phyloP scores from a whole-genome alignment of 23 red algal genomes.

The Chondrus crispus region DNA sequence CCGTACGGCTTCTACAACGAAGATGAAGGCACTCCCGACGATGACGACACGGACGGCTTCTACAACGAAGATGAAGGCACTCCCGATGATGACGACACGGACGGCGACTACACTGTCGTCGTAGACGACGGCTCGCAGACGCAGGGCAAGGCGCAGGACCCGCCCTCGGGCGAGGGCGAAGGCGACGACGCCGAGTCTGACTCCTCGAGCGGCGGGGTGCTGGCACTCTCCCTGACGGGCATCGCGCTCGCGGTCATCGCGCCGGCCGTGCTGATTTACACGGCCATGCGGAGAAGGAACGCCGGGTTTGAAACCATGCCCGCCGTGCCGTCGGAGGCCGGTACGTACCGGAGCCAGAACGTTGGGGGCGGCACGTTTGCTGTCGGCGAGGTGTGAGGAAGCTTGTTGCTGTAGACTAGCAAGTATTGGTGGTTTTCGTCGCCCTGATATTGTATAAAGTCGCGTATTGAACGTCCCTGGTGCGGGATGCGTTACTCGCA shows the following conservation, averaged over 20 bases:
- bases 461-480: no score
- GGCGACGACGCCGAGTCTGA: neutral
- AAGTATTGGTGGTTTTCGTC: no score
- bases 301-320: conserved; percentile 50
- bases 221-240: conserved; percentile 11
- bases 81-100: neutral
- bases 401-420: no score
- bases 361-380: no score
- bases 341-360: neutral
- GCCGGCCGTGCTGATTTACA: conserved; percentile 37
- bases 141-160: neutral
- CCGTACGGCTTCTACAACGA: neutral
- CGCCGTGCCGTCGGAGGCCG: neutral
- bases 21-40: neutral
- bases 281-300: conserved; percentile 11
- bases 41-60: neutral
- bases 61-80: neutral
- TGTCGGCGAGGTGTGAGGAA: no score
- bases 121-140: neutral
- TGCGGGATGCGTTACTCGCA: no score
- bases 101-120: neutral
- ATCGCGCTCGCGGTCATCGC: conserved; percentile 37
- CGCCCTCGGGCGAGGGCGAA: neutral
- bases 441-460: no score
- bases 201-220: neutral